Evolutionary conservation across 2,329 filamentous ascomycete genomes (phyloP), one percentile per base, ranked within the genome.

Genomic region (Xylariaceae sp.): DNA sequence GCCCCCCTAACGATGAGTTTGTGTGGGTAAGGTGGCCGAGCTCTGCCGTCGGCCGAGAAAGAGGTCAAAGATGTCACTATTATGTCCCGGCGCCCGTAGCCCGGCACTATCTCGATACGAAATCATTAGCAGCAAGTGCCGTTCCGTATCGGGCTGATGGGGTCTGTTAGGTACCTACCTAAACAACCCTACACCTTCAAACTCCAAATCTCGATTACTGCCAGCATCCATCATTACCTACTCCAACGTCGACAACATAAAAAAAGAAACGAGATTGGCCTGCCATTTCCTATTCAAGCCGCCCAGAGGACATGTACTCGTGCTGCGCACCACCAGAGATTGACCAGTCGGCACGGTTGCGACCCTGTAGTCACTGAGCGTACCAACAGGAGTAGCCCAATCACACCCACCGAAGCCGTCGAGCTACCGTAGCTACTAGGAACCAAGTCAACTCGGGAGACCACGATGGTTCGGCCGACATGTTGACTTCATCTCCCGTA

Each of bases 401-500:
- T 19, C 48, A 49, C 51, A n/a, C 54, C 56, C 54, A 44, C 54
- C 52, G 47, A 47, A 18, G 19, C n/a, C 40, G 30, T 36, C 44
- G 50, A 47, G 46, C 43, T n/a, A 41, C 45, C 42, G 48, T 47
- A 32, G 47, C 48, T 12, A 34, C 36, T 45, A 22, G 46, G 53
- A 47, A 42, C 10, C 48, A 21, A 46, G 49, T 50, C 43, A 54
- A 61, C 53, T 51, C 47, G 55, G 60, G 59, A 66, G 47, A 52
- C 39, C 68, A 78, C 71, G 68, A 79, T 76, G 76, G 71, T 71
- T 69, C 70, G 70, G 71, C 70, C 73, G 80, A 71, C 74, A 83
- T 83, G 80, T 76, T 82, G 76, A 80, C 78, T 70, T 79, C 78
- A 67, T 81, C 79, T 65, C 78, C 79, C 57, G 71, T 77, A 61